phyloP scores from a whole-genome alignment of 2,329 filamentous ascomycete genomes.

The Colletotrichum simmondsii region DNA sequence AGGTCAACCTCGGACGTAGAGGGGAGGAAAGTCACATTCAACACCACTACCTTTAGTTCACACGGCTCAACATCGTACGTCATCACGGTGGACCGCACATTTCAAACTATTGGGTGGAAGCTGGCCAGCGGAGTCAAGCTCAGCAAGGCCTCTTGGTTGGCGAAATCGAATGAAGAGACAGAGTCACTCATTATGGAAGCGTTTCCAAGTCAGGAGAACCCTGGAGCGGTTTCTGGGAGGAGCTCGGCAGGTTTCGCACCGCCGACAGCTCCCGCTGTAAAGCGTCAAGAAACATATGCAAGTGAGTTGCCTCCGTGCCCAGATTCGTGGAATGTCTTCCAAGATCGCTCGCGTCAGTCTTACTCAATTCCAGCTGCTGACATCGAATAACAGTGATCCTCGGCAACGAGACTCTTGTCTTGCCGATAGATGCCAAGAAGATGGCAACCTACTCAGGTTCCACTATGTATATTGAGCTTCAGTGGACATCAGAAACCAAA shows the following conservation, averaged over 20 bases:
- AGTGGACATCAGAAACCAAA: not conserved
- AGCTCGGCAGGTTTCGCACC: not conserved
- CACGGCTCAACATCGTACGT: not conserved
- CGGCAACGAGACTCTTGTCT: not conserved
- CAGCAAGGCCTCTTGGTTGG: not conserved
- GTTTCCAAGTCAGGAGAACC: not conserved
- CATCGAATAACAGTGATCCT: not conserved
- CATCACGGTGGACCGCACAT: not conserved
- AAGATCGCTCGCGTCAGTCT: not conserved
- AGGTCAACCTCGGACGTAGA: not conserved
- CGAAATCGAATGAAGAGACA: not conserved
- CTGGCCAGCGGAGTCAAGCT: not conserved
- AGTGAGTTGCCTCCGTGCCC: not conserved
- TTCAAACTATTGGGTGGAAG: not conserved
- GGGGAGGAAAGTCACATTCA: not conserved
- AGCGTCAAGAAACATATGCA: not conserved
- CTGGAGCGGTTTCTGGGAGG: not conserved
- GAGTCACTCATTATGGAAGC: not conserved
- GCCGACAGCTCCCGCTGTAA: not conserved
- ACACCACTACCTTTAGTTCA: not conserved
- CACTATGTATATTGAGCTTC: slow-evolving; percentile 6
- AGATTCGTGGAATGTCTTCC: not conserved
- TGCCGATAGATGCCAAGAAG: not conserved
- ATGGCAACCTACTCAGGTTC: not conserved
- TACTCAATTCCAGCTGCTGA: not conserved